Evolutionary conservation across 345 rosid species (phyloP), one percentile per base, ranked within the genome.

Genomic region (Eucalyptus tenuipes): DNA sequence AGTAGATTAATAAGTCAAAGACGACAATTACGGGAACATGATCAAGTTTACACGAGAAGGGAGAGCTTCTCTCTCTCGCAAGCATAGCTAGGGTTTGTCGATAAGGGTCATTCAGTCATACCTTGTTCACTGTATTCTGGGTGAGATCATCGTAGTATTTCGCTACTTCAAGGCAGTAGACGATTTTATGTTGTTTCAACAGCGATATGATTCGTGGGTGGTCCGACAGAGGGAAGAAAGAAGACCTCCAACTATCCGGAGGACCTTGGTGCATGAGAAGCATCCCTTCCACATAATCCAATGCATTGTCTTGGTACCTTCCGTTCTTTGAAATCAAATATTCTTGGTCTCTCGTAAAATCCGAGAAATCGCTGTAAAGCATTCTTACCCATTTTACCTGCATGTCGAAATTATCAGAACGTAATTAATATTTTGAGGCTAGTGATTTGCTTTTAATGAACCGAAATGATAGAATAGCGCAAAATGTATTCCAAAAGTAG

Each of bases 261-360:
- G 89, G 61, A 64, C 91, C 93, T 17, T 87, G 91, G 86, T 87
- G 82, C 92, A 94, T 52, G 18, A 95, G 89, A 33, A 95, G 89
- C 33, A 91, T 88, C 57, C 96, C 96, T 93, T 95, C 96, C 89
- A 94, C 68, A 84, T 92, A 94, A 86, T 95, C 93, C 20, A 85
- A 52, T 24, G 85, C 88, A 37, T 86, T 61, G 18, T 47, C 53
- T 18, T 88, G 86, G 45, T 49, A 42, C 66, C 89, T 91, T 66
- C 94, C 92, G n/a, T 91, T 89, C n/a, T 86, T 57, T 17, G 95
- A 90, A 29, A 95, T 95, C 88, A 95, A 87, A 50, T 13, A 88
- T 85, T 93, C 95, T 88, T 95, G 95, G 86, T 94, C 95, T 66
- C 16, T 87, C 4, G 94, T 92, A 49, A 95, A 94, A 6, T 89